Evolutionary conservation across 2,329 filamentous ascomycete species (phyloP), one percentile per base, ranked within the genome.

Genomic region (Xylariaceae sp.): DNA sequence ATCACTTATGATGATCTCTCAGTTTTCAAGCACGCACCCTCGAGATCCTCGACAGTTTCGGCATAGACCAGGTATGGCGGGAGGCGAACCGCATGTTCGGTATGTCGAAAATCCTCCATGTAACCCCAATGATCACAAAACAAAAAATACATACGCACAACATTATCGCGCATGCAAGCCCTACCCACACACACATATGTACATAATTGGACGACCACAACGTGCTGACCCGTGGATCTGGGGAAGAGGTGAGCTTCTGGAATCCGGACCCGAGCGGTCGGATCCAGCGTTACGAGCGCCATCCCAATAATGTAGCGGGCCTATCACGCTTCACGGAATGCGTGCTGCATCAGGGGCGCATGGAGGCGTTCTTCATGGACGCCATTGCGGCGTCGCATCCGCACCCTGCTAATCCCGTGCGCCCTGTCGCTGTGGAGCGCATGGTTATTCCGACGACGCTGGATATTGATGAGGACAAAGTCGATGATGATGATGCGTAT

Each of bases 31-130:
- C 81, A 63, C 83, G 87, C 1, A 88, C 85, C 0, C 76, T 89
- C 1, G 86, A 91, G 71, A 88, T 90, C n/a, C 83, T 90, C 57
- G 86, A 91, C 65, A 85, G 82, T 53, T 88, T 91, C 65, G 87
- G 84, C 0, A 82, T 91, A 59, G 84, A 77, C 2, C 81, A 89
- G 63, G 81, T 80, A 1, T 85, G 84, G 81, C 85, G 84, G 52
- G 87, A 89, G 65, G 79, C 82, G 10, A 88, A 88, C 68, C 85
- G 85, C 67, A 82, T 89, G 75, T 76, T 88, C n/a, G 75, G 83
- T 87, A 58, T 71, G 75, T n/a, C 2, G 37, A 13, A 41, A 41
- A 41, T 13, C 9, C 11, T 8, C 23, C 23, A 30, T 30, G 23
- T 30, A 30, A 30, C 23, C 23, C 23, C 23, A 30, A 30, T 30